Evolutionary conservation across 495 filamentous ascomycete species (phyloP), one percentile per base, ranked within the genome.

Genomic region (Neurospora sp.): DNA sequence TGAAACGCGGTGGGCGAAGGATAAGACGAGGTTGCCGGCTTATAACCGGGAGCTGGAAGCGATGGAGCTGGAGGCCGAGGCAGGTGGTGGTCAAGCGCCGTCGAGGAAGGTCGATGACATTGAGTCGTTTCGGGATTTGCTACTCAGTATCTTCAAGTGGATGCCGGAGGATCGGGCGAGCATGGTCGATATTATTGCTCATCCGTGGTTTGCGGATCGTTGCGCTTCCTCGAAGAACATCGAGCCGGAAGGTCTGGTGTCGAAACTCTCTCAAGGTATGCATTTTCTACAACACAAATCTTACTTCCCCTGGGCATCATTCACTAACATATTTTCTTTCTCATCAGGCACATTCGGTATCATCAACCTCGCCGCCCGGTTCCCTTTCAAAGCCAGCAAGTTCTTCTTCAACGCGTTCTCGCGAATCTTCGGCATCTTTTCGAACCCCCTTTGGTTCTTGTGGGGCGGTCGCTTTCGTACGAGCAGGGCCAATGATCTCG

Each of bases 141-240:
- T 80, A 8, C 39, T 38, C 27, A 37, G 39, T 12, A 78, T 80
- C 73, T 80, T 76, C 11, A 71, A 72, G 66, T 76, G 78, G 59
- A 66, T 66, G 5, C 78, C 78, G 11, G 72, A 79, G 37, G 73
- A 78, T 4, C 74, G 79, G 42, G 59, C 59, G 2, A 66, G 41
- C 7, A 38, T 62, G n/a, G 69, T 42, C 38, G 12, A 71, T 2
- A 66, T 78, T n/a, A 27, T 75, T 39, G 39, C 42, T 31, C 77
- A 78, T 39, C 16, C 31, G 41, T 78, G 75, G 75, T 77, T 78
- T 6, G 41, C 20, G 14, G 73, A 10, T 1, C 42, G 42, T 46
- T 20, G 3, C 42, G 18, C 18, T 46, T n/a, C n/a, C n/a, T n/a
- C n/a, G n/a, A n/a, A n/a, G n/a, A n/a, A n/a, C n/a, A n/a, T n/a